Percentiles rank a stretch among this genome's conserved stretches.
Conservation (phyloP, 1,284 basidiomycete species). For the Coniferiporia sulphurascens region DNA sequence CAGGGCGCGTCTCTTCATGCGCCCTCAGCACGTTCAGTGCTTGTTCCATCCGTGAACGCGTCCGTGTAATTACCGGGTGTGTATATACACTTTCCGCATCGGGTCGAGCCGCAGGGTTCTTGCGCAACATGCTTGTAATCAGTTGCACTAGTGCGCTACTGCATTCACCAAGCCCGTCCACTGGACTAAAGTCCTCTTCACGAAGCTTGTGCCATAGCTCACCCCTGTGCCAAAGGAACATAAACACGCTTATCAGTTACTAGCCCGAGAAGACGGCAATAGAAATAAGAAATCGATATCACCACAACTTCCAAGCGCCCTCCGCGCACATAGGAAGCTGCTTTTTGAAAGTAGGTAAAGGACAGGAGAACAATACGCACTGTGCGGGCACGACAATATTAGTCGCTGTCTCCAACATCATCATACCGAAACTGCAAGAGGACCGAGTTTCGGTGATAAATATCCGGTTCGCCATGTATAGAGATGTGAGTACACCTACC, state of each 20-base stretch:
- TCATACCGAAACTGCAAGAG: slow-evolving; percentile 79
- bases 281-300: background rate
- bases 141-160: slow-evolving; percentile 70
- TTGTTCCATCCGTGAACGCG: slow-evolving; percentile 60
- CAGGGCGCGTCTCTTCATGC: slow-evolving; percentile 32
- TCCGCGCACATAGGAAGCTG: too few relatives aligned
- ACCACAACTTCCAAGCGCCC: background rate
- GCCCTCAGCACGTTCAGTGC: slow-evolving; percentile 36
- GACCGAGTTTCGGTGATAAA: background rate
- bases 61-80: slow-evolving; percentile 67
- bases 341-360: too few relatives aligned
- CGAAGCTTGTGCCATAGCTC: slow-evolving; percentile 94
- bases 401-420: slow-evolving; percentile 90
- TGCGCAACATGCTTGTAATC: slow-evolving; percentile 76
- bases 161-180: slow-evolving; percentile 56
- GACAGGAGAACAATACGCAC: slow-evolving; percentile 47
- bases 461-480: background rate
- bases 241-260: background rate
- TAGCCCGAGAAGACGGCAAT: background rate
- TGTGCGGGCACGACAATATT: slow-evolving; percentile 97
- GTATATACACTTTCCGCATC: slow-evolving; percentile 54
- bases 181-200: slow-evolving; percentile 87
- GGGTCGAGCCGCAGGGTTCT: slow-evolving; percentile 60
- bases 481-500: slow-evolving; percentile 46
- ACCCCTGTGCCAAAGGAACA: slow-evolving; percentile 45